A percentile compares a stretch with the other conserved stretches of the same genome.
Conservation (phyloP, 345 rosid species). For the Arabidopsis thaliana region TAIR10.1 NC_003070.9:8978501-8979000, state of each 20-base stretch:
- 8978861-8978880: not conserved
- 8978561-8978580: constrained; percentile 32
- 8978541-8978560: constrained; percentile 31
- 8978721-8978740: constrained; percentile 12
- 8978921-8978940: not conserved
- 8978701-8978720: constrained; percentile 27
- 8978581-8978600: not conserved
- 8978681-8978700: constrained; percentile 15
- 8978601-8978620: constrained; percentile 27
- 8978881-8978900: not conserved
- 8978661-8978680: not conserved
- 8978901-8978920: not conserved
- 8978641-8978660: constrained; percentile 21
- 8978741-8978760: constrained; percentile 19
- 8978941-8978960: not conserved
- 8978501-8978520: constrained; percentile 2
- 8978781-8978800: not conserved
- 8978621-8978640: constrained; percentile 8
- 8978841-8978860: too few species aligned
- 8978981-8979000: not conserved
- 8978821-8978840: too few species aligned
- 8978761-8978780: not conserved
- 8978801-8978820: too few species aligned
- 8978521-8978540: constrained; percentile 18
- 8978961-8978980: not conserved